These are phyloP conservation scores for Infundibulicybe gibba DNA, from an alignment of 768 basidiomycete genomes.

Conservation along the genomic window DNA sequence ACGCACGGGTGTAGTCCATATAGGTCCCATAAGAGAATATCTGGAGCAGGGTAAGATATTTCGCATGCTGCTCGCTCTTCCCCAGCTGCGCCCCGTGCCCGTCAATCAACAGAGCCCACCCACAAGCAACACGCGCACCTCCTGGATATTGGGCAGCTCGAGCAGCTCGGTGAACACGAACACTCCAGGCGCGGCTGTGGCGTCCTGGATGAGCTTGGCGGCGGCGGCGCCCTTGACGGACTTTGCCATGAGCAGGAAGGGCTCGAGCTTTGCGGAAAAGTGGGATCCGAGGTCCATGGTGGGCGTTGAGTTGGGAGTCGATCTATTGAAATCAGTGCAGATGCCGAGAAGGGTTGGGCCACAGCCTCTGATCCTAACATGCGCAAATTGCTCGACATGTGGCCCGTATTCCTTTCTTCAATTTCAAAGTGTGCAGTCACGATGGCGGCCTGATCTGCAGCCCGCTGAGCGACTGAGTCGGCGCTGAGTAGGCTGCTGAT, in stretches of 20 bases:
- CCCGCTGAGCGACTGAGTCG: too few species aligned
- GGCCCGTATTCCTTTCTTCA: too few species aligned
- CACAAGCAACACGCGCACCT: slow-evolving; percentile 45
- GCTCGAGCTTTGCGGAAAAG: slow-evolving; percentile 74
- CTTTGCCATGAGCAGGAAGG: slow-evolving; percentile 89
- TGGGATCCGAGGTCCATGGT: slow-evolving; percentile 62
- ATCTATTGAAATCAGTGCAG: too few species aligned
- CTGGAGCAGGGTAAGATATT: slow-evolving; percentile 64
- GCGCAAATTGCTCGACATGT: too few species aligned
- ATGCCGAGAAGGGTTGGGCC: too few species aligned
- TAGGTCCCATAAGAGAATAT: slow-evolving; percentile 91
- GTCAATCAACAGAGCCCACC: background rate
- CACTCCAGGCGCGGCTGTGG: slow-evolving; percentile 84
- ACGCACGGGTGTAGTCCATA: slow-evolving; percentile 73
- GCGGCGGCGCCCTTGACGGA: slow-evolving; percentile 90
- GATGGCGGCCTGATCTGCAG: too few species aligned
- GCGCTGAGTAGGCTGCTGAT: too few species aligned
- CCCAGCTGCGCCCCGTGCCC: slow-evolving; percentile 47
- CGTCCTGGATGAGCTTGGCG: slow-evolving; percentile 84
- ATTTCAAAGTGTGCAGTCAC: too few species aligned
- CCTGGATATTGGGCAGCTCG: slow-evolving; percentile 77
- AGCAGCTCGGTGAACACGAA: slow-evolving; percentile 91
- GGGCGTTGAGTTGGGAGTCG: too few species aligned
- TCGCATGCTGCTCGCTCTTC: slow-evolving; percentile 57
- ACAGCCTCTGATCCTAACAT: too few species aligned